These are phyloP conservation scores for Ganoderma leucocontextum DNA, from an alignment of 1,284 basidiomycete species.

Conservation along the genomic window DNA sequence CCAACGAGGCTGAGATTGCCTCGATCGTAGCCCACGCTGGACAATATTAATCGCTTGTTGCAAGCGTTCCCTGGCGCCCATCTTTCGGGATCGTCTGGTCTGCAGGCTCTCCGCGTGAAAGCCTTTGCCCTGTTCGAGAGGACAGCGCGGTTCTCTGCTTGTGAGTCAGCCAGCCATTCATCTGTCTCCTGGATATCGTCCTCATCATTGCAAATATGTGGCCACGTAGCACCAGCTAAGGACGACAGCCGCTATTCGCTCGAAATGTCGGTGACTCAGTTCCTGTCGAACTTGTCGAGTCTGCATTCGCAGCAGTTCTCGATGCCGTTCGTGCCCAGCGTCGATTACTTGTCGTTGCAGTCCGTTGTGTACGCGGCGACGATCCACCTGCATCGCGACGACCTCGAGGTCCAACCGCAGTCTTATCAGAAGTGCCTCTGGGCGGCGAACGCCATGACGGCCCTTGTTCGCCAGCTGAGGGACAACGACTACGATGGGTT, in stretches of 20 bases:
- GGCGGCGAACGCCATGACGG: constrained; percentile 53
- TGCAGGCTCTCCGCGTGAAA: constrained; percentile 52
- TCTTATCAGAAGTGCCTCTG: constrained; percentile 49
- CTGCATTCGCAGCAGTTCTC: constrained; percentile 43
- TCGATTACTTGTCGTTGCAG: constrained; percentile 58
- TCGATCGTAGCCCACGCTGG: constrained; percentile 19
- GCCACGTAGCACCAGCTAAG: constrained; percentile 35
- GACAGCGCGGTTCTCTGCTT: constrained; percentile 53
- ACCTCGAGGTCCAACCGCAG: constrained; percentile 42
- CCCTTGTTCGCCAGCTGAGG: constrained; percentile 54
- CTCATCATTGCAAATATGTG: background rate
- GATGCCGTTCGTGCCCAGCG: constrained; percentile 41
- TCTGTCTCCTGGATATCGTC: background rate
- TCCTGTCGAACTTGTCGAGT: constrained; percentile 50
- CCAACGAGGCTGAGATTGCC: background rate
- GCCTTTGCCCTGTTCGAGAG: constrained; percentile 59
- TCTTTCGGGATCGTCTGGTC: constrained; percentile 31
- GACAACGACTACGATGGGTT: constrained; percentile 59
- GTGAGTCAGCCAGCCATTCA: constrained; percentile 39
- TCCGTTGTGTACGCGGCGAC: constrained; percentile 58
- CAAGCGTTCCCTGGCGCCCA: constrained; percentile 22
- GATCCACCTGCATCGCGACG: constrained; percentile 56
- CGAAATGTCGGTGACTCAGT: constrained; percentile 52
- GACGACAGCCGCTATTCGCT: constrained; percentile 46
- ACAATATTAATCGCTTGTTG: constrained; percentile 15